Percentiles rank a stretch among this genome's conserved stretches.
phyloP scores from a whole-genome alignment of 2,329 filamentous ascomycete species.

The Nothophaeocryptopus gaeumannii region DNA sequence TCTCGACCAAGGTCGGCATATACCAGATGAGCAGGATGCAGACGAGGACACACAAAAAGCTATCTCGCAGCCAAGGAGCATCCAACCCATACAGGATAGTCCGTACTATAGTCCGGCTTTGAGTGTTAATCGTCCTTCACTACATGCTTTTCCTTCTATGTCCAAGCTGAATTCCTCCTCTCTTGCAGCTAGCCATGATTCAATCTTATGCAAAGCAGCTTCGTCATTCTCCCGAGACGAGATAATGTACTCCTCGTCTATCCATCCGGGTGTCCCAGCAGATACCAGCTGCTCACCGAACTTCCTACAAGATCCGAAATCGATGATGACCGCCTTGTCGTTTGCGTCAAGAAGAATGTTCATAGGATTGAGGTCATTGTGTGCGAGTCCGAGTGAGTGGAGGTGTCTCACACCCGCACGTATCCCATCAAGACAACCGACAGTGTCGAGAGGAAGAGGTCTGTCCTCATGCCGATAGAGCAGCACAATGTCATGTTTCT shows the following conservation, averaged over 20 bases:
- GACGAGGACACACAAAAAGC: too few species aligned
- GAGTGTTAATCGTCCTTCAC: too few species aligned
- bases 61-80: too few species aligned
- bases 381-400: conserved; percentile 34
- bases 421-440: conserved; percentile 27
- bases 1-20: too few species aligned
- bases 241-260: conserved; percentile 27
- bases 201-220: conserved; percentile 31
- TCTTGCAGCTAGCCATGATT: too few species aligned
- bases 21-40: too few species aligned
- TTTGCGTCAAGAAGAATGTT: conserved; percentile 35
- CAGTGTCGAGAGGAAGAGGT: conserved; percentile 18
- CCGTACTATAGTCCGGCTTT: too few species aligned
- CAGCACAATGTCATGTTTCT: conserved; percentile 21
- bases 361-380: conserved; percentile 37
- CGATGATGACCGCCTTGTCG: conserved; percentile 32
- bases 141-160: too few species aligned
- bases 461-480: conserved; percentile 20
- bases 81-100: too few species aligned
- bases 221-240: conserved; percentile 15
- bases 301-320: conserved; percentile 34
- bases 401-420: too few species aligned
- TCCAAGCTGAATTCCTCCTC: too few species aligned
- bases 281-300: conserved; percentile 26
- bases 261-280: conserved; percentile 29